Base-by-base conservation (phyloP, 306 rosid species). In the Fragaria iinumae region DNA sequence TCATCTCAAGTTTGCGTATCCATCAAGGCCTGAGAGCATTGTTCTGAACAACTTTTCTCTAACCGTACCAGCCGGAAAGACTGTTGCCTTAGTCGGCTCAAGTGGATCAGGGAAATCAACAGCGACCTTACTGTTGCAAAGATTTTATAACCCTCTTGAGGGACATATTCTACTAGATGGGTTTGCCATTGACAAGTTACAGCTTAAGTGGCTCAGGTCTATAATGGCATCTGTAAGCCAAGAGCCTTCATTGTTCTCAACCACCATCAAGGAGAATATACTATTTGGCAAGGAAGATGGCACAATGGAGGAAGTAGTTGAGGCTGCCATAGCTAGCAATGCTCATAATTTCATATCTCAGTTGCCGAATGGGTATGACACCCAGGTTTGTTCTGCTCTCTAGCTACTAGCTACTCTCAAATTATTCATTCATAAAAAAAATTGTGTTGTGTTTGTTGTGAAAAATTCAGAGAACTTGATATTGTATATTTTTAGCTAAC, bases 161-260 rank as follows among this genome's bases (percentile, higher is more conserved):
- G 84, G 84, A 36, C 72, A 75, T 59, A 75, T 80, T 59, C 47
- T 75, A 45, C 38, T 80, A 3, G 79, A 80, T 69, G 76, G 76
- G 13, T 4, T 69, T 47, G 44, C 76, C 27, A 75, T 75, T 60
- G 66, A 80, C 27, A 74, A 75, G 69, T 5, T 80, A 32, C 79
- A 68, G 18, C 76, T 80, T 5, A 80, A 80, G 12, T 74, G 80
- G 83, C 39, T 80, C 32, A 75, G 84, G 60, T 80, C 84, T 8
- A 68, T 69, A 60, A 75, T 80, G 76, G 80, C 76, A 16, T 34
- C 48, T 18, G 76, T 80, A 16, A 80, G 84, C 72, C 84, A 80
- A 80, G 80, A 80, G 72, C 80, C 84, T 75, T 75, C 76, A 14
- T 64, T 75, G 4, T 75, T 75, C 72, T 69, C 84, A 25, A 80